These are phyloP conservation scores for Cordyceps cicadae DNA, from an alignment of 2,329 filamentous ascomycete genomes.

Conservation along the genomic window DNA sequence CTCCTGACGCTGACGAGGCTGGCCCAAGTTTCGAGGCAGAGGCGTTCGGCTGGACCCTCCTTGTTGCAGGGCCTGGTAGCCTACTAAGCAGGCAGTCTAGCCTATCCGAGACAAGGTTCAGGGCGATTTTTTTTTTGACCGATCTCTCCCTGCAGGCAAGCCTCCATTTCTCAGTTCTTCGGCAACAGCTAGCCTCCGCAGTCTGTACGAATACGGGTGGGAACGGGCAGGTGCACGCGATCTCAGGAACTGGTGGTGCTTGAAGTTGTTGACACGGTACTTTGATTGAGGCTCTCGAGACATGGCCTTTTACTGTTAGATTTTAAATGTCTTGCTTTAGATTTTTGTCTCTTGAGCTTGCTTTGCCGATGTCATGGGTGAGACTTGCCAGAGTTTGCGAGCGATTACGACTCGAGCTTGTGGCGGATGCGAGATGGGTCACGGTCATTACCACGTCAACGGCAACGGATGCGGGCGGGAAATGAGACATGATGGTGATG, in stretches of 20 bases:
- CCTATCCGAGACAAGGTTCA: constrained; percentile 1
- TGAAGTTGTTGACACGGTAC: background rate
- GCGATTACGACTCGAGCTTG: constrained; percentile 12
- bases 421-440: constrained; percentile 4
- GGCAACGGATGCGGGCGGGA: background rate
- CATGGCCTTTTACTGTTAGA: background rate
- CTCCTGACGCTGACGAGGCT: no score
- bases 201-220: constrained; percentile 10
- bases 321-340: background rate
- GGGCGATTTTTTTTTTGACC: background rate
- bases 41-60: background rate
- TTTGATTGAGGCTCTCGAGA: background rate
- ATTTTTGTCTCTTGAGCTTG: background rate
- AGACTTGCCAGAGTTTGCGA: background rate
- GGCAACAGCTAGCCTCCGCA: background rate
- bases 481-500: background rate
- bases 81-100: background rate
- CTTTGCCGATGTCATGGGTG: background rate
- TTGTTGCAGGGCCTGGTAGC: background rate
- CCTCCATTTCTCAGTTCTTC: constrained; percentile 4
- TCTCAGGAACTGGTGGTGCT: background rate
- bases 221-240: constrained; percentile 3
- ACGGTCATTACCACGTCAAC: background rate
- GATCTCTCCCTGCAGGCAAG: constrained; percentile 7
- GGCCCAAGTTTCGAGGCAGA: background rate